phyloP scores from a whole-genome alignment of 1,139 yeast species.

The Hemisphaericaspora xylanilytica region DNA sequence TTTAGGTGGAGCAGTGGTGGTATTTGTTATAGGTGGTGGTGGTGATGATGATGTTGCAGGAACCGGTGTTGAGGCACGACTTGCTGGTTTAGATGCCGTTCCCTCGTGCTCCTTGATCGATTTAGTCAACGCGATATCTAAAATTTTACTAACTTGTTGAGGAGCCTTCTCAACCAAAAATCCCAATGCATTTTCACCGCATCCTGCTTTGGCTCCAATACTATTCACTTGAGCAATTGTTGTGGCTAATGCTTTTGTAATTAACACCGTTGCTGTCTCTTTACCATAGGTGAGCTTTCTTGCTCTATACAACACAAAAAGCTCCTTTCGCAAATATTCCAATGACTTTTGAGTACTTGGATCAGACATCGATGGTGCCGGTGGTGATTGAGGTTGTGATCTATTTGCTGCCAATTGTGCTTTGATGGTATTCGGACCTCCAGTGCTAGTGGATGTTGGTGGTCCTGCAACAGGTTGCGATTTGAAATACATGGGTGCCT shows the following conservation, averaged over 20 bases:
- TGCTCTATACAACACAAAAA: constrained; percentile 66
- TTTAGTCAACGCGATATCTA: constrained; percentile 80
- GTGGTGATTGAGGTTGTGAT: constrained; percentile 24
- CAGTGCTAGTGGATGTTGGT: constrained; percentile 8
- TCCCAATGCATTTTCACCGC: constrained; percentile 75
- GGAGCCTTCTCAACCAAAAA: constrained; percentile 86
- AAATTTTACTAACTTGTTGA: constrained; percentile 75
- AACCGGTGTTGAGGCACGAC: constrained; percentile 30
- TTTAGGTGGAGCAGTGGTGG: neutral
- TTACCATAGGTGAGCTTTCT: constrained; percentile 64
- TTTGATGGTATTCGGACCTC: constrained; percentile 29
- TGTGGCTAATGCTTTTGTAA: constrained; percentile 91
- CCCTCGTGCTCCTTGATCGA: constrained; percentile 60
- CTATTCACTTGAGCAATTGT: constrained; percentile 88
- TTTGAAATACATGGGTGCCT: constrained; percentile 38
- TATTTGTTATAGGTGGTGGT: no score
- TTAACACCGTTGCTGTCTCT: constrained; percentile 70
- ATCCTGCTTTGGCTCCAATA: constrained; percentile 83
- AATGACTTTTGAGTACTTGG: constrained; percentile 54
- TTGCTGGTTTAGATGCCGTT: constrained; percentile 21
- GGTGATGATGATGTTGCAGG: constrained; percentile 11
- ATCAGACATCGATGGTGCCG: constrained; percentile 41
- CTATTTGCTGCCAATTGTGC: constrained; percentile 57
- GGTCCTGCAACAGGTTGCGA: constrained; percentile 7
- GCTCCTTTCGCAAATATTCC: constrained; percentile 68